Base-by-base conservation (phyloP, 441 rosid genomes). In the Erodium moschatum region DNA sequence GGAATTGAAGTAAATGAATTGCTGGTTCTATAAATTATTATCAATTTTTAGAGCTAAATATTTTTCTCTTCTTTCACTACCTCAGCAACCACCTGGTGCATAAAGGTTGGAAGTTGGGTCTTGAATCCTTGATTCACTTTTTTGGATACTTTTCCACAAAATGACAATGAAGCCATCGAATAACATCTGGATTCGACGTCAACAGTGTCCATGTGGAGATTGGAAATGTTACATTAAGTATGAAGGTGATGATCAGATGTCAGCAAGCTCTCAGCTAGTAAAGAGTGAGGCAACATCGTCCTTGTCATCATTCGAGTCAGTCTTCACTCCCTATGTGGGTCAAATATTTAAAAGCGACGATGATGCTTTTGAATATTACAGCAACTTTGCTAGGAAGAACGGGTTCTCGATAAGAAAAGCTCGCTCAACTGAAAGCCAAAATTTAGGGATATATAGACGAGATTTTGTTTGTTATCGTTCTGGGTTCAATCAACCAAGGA, bases 391-490 rank as follows among this genome's bases (percentile, higher is more conserved):
- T n/a, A 70, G 96, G 79, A 90, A 81, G 77, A 85, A 76, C 29
- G 98, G 97, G 12, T 92, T 92, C 70, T 92, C 98, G 0, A 82
- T 92, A 64, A 79, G 98, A 66, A 90, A 92, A 79, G 98, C 92
- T 6, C 82, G 97, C 18, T 92, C 97, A 44, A 92, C 94, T 0
- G 89, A 86, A 70, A 90, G 97, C 73, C 97, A 84, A 66, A 86
- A 88, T 75, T 74, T 93, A 75, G 98, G 98, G 33, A 72, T 93
- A 35, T 90, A 93, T 69, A 78, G 91, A 67, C 78, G 97, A 48
- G 98, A 93, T 75, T 90, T 93, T 77, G 97, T 93, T 75, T 93
- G 98, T 70, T 87, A 90, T 64, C 89, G 98, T 33, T 90, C 98
- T 46, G 98, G 97, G 44, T 93, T 87, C 72, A 87, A 87, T 66